Evolutionary conservation across 305 asterid species (phyloP).

Genomic region (Caryopteris hybrid): DNA sequence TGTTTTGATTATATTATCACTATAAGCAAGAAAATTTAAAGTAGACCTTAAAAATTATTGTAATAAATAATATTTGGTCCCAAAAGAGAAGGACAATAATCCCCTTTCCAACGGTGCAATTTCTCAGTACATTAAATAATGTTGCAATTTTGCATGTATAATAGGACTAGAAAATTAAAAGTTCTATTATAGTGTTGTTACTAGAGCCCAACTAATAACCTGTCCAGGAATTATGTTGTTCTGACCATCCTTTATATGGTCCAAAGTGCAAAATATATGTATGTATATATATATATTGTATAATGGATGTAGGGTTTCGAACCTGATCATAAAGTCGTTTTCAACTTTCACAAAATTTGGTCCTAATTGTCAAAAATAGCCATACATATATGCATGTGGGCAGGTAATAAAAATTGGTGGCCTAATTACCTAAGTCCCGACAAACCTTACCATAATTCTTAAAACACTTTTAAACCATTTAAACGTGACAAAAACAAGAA

Average conservation of each 20-base stretch:
- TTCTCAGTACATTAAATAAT: background rate
- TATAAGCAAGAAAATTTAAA: background rate
- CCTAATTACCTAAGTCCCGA: background rate
- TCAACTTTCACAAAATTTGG: background rate
- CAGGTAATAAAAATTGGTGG: background rate
- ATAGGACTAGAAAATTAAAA: background rate
- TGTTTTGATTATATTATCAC: too few species aligned
- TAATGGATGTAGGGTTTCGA: too few species aligned
- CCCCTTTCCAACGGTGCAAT: background rate
- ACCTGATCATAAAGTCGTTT: background rate
- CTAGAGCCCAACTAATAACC: background rate
- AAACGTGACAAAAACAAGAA: background rate
- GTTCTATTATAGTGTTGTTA: background rate
- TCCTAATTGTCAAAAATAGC: background rate
- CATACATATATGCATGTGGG: background rate
- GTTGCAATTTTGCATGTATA: background rate
- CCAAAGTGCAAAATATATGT: too few species aligned
- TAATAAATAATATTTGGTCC: background rate
- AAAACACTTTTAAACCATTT: background rate
- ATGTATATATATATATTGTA: too few species aligned
- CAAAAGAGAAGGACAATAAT: background rate
- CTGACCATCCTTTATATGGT: background rate
- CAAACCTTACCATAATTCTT: background rate
- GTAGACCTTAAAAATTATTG: background rate
- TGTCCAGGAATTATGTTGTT: background rate